Conservation (phyloP, 331 rosid genomes). For the Rosa hybrid region DNA sequence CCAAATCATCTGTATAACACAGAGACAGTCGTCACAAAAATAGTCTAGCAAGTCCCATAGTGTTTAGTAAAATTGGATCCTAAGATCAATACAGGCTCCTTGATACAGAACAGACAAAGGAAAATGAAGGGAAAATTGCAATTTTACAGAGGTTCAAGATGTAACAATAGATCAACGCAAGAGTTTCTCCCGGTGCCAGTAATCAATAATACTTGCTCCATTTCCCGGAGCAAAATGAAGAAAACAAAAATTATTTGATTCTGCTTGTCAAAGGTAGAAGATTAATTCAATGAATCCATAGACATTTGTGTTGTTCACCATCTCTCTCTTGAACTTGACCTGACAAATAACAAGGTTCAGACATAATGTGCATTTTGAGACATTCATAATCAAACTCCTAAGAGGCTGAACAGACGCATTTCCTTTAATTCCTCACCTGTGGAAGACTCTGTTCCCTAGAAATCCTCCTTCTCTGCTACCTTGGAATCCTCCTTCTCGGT, state of each 20-base stretch:
- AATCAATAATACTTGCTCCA: constrained; percentile 68
- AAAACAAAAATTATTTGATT: constrained; percentile 67
- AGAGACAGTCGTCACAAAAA: constrained; percentile 36
- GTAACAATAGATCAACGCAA: constrained; percentile 54
- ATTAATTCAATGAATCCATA: constrained; percentile 53
- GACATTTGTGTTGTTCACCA: constrained; percentile 66
- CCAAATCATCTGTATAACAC: constrained; percentile 20
- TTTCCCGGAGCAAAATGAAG: constrained; percentile 66
- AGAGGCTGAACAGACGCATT: not conserved
- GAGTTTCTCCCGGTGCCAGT: constrained; percentile 52
- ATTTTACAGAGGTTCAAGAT: constrained; percentile 66
- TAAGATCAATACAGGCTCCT: constrained; percentile 76
- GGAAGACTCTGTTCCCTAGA: constrained; percentile 60
- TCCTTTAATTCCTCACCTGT: constrained; percentile 46
- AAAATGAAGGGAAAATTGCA: constrained; percentile 27
- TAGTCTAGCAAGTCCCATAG: constrained; percentile 45
- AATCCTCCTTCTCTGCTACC: constrained; percentile 33
- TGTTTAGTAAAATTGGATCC: constrained; percentile 54
- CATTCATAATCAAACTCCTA: not conserved
- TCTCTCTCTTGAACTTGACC: constrained; percentile 75
- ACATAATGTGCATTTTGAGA: constrained; percentile 28
- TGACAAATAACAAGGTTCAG: constrained; percentile 38
- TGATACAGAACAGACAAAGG: constrained; percentile 49
- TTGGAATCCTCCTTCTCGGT: not conserved
- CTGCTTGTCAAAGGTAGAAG: constrained; percentile 64